These are phyloP conservation scores for Kodamaea anthophila DNA, from an alignment of 1,139 yeast genomes.

Conservation along the genomic window DNA sequence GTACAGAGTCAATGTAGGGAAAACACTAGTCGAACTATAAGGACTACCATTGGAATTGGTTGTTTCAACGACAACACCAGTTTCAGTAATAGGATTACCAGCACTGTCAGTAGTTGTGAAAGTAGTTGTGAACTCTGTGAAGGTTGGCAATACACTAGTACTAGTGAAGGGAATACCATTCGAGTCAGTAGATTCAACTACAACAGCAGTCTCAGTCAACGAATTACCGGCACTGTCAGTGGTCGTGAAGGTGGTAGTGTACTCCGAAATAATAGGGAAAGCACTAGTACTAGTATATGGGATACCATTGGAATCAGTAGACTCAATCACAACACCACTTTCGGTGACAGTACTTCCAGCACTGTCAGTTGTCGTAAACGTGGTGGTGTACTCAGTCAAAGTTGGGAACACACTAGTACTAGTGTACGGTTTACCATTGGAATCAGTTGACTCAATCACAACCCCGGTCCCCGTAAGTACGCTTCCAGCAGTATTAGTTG, in stretches of 20 bases:
- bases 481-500: conserved; percentile 4
- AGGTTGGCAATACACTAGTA: conserved; percentile 1
- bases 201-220: conserved; percentile 6
- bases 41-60: conserved; percentile 1
- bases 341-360: conserved; percentile 7
- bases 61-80: conserved; percentile 6
- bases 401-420: conserved; percentile 8
- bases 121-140: conserved; percentile 7
- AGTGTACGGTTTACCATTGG: conserved; percentile 11
- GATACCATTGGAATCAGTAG: conserved; percentile 6
- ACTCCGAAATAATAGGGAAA: conserved; percentile 2
- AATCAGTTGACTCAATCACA: conserved; percentile 11
- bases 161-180: conserved; percentile 1
- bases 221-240: conserved; percentile 8
- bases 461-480: conserved; percentile 8
- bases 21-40: conserved; percentile 1
- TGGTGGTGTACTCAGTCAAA: conserved; percentile 5
- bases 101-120: conserved; percentile 6
- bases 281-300: conserved; percentile 1
- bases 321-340: conserved; percentile 11
- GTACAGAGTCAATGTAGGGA: conserved; percentile 2
- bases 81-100: conserved; percentile 6
- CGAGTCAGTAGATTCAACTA: conserved; percentile 3
- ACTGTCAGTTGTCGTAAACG: conserved; percentile 3
- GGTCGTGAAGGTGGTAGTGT: conserved; percentile 6